These are phyloP conservation scores for Fusarium sp. DNA, from an alignment of 2,329 filamentous ascomycete species.

Conservation along the genomic window DNA sequence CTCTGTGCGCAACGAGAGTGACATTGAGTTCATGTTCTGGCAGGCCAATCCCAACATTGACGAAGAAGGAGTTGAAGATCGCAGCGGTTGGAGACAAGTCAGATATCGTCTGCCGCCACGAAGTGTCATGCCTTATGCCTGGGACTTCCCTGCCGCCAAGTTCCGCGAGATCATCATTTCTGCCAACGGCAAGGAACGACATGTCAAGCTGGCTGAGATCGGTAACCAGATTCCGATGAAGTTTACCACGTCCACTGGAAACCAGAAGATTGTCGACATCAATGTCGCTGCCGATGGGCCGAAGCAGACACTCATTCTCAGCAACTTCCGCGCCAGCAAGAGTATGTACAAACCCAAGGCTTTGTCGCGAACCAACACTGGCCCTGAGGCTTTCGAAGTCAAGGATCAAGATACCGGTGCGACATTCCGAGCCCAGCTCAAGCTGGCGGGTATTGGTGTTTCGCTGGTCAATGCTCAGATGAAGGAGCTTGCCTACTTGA, in stretches of 20 bases:
- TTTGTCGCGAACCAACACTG: slow-evolving; percentile 59
- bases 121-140: slow-evolving; percentile 99
- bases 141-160: slow-evolving; percentile 99
- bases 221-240: slow-evolving; percentile 97
- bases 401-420: slow-evolving; percentile 90
- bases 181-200: slow-evolving; percentile 69
- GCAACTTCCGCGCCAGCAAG: slow-evolving; percentile 92
- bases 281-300: slow-evolving; percentile 96
- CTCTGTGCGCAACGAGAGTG: slow-evolving; percentile 98
- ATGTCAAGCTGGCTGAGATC: slow-evolving; percentile 95
- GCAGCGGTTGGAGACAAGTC: slow-evolving; percentile 91
- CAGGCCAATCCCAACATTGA: slow-evolving; percentile 94
- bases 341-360: slow-evolving; percentile 81
- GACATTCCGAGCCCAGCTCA: slow-evolving; percentile 89
- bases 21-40: slow-evolving; percentile 95
- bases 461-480: slow-evolving; percentile 93
- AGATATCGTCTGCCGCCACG: slow-evolving; percentile 90
- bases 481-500: slow-evolving; percentile 92
- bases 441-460: slow-evolving; percentile 88
- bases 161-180: slow-evolving; percentile 88
- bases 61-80: slow-evolving; percentile 85
- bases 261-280: slow-evolving; percentile 92
- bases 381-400: slow-evolving; percentile 81
- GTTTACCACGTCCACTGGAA: slow-evolving; percentile 73
- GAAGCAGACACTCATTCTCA: slow-evolving; percentile 92